phyloP scores from a whole-genome alignment of 2,329 filamentous ascomycete genomes.

The Fragosphaeria purpurea region DNA sequence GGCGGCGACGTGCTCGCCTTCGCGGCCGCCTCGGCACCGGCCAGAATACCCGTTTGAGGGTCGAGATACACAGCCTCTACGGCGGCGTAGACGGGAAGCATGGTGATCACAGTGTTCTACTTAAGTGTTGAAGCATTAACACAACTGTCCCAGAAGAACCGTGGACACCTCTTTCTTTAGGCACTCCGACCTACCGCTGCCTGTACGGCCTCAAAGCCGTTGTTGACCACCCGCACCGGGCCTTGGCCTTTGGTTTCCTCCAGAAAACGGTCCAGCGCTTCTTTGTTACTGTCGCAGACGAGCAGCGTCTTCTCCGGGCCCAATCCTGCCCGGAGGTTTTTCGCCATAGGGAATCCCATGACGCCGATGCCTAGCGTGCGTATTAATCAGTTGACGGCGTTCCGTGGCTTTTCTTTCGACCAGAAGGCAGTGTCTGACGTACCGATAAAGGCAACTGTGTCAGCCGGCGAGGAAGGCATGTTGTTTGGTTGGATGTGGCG shows the following conservation, averaged over 20 bases:
- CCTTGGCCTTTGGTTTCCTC: background rate
- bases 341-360: background rate
- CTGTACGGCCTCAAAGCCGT: background rate
- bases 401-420: no score
- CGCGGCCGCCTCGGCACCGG: background rate
- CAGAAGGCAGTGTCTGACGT: background rate
- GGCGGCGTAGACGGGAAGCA: background rate
- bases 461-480: background rate
- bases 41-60: background rate
- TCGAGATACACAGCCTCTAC: background rate
- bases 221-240: background rate
- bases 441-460: slow-evolving; percentile 1
- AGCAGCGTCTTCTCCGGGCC: background rate
- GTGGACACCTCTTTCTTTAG: no score
- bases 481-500: no score
- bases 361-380: background rate
- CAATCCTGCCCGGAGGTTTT: background rate
- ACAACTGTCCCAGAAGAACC: background rate
- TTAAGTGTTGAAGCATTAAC: background rate
- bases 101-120: background rate
- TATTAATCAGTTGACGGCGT: no score
- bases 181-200: background rate
- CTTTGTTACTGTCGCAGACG: background rate
- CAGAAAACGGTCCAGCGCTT: background rate
- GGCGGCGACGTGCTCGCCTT: background rate